These are phyloP conservation scores for Monosporascus cannonballus DNA, from an alignment of 2,329 filamentous ascomycete species.

Conservation along the genomic window DNA sequence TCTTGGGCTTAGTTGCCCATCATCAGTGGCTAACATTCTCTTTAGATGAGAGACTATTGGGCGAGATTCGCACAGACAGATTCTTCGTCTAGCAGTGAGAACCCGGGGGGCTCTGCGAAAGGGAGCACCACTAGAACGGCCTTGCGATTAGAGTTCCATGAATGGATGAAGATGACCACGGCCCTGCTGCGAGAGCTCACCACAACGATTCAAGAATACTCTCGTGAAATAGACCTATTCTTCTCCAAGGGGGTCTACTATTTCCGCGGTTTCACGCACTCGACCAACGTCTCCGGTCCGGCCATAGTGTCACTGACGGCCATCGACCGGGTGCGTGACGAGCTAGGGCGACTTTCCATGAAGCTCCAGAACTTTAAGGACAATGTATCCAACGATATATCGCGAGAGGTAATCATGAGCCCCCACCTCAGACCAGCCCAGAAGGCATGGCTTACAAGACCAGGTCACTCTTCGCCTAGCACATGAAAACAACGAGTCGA, in stretches of 20 bases:
- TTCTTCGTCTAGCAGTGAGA: neutral
- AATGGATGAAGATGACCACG: slow-evolving; percentile 4
- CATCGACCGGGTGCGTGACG: neutral
- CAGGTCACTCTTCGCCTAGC: slow-evolving; percentile 5
- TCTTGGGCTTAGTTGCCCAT: neutral
- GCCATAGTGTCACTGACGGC: neutral
- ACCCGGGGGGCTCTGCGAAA: neutral
- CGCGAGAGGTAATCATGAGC: neutral
- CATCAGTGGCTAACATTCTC: neutral
- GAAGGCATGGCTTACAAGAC: neutral
- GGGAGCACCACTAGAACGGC: neutral
- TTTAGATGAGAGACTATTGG: neutral
- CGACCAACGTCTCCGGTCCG: neutral
- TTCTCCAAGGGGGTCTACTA: slow-evolving; percentile 3
- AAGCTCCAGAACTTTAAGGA: slow-evolving; percentile 1
- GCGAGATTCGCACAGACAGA: neutral
- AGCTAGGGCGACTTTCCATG: neutral
- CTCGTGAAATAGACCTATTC: slow-evolving; percentile 1
- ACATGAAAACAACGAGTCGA: slow-evolving; percentile 5
- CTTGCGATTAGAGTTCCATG: slow-evolving; percentile 2
- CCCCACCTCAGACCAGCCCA: neutral
- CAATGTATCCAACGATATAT: neutral
- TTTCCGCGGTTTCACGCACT: neutral
- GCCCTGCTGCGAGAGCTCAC: slow-evolving; percentile 4
- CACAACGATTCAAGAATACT: neutral